Evolutionary conservation across 768 basidiomycete species (phyloP), one percentile per base, ranked within the genome.

Genomic region (Naganishia antarctica): DNA sequence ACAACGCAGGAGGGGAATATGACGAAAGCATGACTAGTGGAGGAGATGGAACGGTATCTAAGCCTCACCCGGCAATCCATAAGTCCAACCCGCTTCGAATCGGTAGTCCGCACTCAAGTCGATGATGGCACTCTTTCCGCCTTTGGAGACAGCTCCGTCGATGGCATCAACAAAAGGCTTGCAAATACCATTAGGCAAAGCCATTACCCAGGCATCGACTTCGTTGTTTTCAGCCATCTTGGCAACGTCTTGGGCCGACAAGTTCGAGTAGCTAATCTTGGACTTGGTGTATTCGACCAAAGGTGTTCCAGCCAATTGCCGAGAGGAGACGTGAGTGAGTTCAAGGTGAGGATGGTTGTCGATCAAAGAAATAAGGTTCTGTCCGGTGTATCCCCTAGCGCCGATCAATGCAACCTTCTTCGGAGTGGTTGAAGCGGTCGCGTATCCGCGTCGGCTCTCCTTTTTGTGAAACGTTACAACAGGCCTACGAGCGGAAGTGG

Each of bases 121-220:
- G 40, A 98, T 77, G 32, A 86, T 81, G 0, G 83, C 89, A 76
- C 93, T 83, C 71, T 83, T 84, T 4, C 79, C 86, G 29, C 80
- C 81, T 64, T 73, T 82, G 68, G 84, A 83, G n/a, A 92, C 80
- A 25, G 80, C 79, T 6, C 81, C 80, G 26, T 49, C 61, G 34
- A 47, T 49, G 23, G 49, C 62, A 26, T 50, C 61, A n/a, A 43
- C 61, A n/a, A 94, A 99, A 0, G 93, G 93, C 78, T 93, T 92
- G 80, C 89, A 88, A 25, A 91, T 84, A 21, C 96, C 96, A 70
- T 98, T 99, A n/a, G 96, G 96, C 50, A 99, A 83, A 2, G 96
- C 96, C 89, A 97, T 93, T 60, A 98, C 85, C 94, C 96, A 99
- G 9, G 91, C 94, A 74, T 99, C 94, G 18, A 99, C 91, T 72